Base-by-base conservation (phyloP, 768 basidiomycete genomes). In the Termitomyces sp. region DNA sequence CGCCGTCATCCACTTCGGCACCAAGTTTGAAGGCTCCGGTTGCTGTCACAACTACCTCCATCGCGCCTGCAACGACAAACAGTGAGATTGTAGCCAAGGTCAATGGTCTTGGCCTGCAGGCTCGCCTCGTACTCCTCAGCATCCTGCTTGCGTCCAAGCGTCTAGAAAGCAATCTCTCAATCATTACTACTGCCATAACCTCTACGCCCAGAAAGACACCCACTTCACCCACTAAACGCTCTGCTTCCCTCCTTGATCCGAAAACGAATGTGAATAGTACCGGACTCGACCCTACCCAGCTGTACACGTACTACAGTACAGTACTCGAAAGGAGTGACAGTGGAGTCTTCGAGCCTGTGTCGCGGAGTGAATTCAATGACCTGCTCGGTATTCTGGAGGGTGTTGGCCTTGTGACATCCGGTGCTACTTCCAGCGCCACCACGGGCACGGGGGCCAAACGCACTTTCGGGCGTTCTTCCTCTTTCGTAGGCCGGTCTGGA, bases 311-410 rank as follows among this genome's bases (percentile, higher is more conserved):
- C 68, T 92, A 93, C 63, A 68, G 72, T 38, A 66, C 75, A 2
- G 71, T 89, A 48, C 80, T 94, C 9, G 74, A 75, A 16, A 80
- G 87, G 35, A 75, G 78, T 12, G 82, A 82, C 22, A 74, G 72
- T 16, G 80, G 78, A 16, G 67, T 82, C 5, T 86, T 90, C 60
- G 72, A 79, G 3, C 77, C 87, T 3, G 88, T 87, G 2, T 88
- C 86, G 10, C 78, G 88, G 9, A 88, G 82, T 66, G 90, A 92
- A 64, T 92, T 94, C 61, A 74, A 77, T 0, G 91, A 94, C 62
- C 75, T 93, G 3, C 65, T 88, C 0, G 80, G 82, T 26, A 73
- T 92, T 49, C 72, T 94, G 38, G 91, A 94, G 70, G 88, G 87
- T 4, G 78, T 81, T 7, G 92, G 91, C 75, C 12, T 75, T 73